Base-by-base conservation (phyloP, 78 protist species). In the Dictyostelium capitatum region DNA sequence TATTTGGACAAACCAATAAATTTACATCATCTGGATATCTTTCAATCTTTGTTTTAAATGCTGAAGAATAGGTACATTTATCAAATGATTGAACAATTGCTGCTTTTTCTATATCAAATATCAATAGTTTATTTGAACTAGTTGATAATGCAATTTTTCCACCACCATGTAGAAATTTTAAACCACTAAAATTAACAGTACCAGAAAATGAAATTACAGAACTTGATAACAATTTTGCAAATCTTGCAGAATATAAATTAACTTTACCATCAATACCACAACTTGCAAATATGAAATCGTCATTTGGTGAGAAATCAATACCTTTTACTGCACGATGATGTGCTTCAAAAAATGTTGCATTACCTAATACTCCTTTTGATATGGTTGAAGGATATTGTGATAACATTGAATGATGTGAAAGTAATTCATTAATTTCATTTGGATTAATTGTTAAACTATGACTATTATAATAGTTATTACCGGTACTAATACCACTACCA, bases 241-340 rank as follows among this genome's bases (percentile, higher is more conserved):
- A 47, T 65, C 93, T 74, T 57, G 93, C 93, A 77, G 77, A 79
- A 41, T 59, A 87, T 43, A 51, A 57, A 51, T 50, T 77, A 64
- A 47, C 48, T 65, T 77, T 74, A 51, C 93, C 93, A 64, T 87
- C 93, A 3, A 77, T 28, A 64, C 85, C 83, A 19, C 62, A 79
- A 0, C 80, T 65, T 32, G 54, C n/a, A 62, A 87, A 87, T 8
- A 87, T 57, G 56, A 77, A 84, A 51, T 87, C 84, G 4, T 87
- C 93, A 14, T 46, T 56, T 12, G 93, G 83, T n/a, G 93, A 87
- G 23, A 87, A 87, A 19, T 87, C 93, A 6, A 87, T 79, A 50
- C 83, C 72, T 77, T 77, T 87, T 1, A 87, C 93, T 8, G 65
- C 30, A 19, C 93, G 43, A 48, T 9, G 23, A 20, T 87, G 93